These are phyloP conservation scores for Leccinum olivaceopallidum DNA, from an alignment of 768 basidiomycete species.

Conservation along the genomic window DNA sequence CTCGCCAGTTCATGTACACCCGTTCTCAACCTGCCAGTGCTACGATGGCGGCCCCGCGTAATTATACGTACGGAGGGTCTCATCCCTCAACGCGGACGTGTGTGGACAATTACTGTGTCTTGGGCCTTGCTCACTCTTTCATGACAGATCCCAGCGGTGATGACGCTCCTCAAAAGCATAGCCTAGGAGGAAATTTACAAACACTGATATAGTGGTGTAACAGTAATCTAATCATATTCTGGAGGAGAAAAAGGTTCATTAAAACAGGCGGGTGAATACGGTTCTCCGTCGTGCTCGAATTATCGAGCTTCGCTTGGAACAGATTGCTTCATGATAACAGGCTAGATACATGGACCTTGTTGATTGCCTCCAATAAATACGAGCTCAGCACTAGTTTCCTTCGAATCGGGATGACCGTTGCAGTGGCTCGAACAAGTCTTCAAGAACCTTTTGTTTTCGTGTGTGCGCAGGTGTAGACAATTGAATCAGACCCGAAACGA, in stretches of 20 bases:
- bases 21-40: neutral
- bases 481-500: conserved; percentile 77
- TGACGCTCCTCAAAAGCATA: neutral
- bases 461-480: conserved; percentile 85
- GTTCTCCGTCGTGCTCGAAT: no score
- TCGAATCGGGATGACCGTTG: no score
- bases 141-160: neutral
- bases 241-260: no score
- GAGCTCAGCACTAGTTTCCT: no score
- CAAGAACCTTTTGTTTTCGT: conserved; percentile 74
- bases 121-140: neutral
- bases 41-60: neutral
- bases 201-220: neutral
- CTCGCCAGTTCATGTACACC: neutral
- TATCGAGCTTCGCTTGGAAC: no score
- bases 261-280: no score
- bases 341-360: no score
- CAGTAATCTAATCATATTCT: neutral
- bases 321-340: neutral
- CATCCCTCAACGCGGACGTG: neutral
- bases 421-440: conserved; percentile 48
- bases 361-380: no score
- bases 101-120: neutral
- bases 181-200: no score
- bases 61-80: neutral